These are phyloP conservation scores for Penicillium pancosmium DNA, from an alignment of 495 filamentous ascomycete species.

Conservation along the genomic window DNA sequence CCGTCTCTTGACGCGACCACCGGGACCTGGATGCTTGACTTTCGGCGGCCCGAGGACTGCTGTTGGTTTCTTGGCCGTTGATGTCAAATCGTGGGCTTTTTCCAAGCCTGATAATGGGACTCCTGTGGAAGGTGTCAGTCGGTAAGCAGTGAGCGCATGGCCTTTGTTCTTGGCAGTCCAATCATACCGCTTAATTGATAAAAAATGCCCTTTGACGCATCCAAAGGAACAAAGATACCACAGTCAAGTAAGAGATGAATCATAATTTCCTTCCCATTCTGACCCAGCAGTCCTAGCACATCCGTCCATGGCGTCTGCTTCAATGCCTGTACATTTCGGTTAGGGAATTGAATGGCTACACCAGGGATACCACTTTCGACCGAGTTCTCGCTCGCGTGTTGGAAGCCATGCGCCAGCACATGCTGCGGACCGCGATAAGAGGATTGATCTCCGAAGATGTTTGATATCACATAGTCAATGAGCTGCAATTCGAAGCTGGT, in stretches of 20 bases:
- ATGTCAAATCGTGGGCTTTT: slow-evolving; percentile 18
- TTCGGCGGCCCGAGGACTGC: not conserved
- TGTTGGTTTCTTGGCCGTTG: not conserved
- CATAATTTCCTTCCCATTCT: slow-evolving; percentile 81
- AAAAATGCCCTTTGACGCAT: slow-evolving; percentile 61
- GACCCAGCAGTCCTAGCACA: slow-evolving; percentile 69
- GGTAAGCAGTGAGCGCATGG: not conserved
- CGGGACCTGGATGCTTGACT: slow-evolving; percentile 3
- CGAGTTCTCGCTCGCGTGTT: slow-evolving; percentile 40
- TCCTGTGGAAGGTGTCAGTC: slow-evolving; percentile 32
- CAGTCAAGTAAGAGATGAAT: slow-evolving; percentile 76
- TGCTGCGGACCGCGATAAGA: slow-evolving; percentile 63
- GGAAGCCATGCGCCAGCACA: slow-evolving; percentile 78
- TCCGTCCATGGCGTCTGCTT: slow-evolving; percentile 74
- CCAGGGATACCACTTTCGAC: slow-evolving; percentile 53
- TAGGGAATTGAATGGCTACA: slow-evolving; percentile 59
- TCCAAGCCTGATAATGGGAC: slow-evolving; percentile 50
- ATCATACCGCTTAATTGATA: slow-evolving; percentile 77
- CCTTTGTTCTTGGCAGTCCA: not conserved
- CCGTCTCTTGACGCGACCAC: slow-evolving; percentile 1
- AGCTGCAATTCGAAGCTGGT: slow-evolving; percentile 56
- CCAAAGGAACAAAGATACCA: slow-evolving; percentile 71
- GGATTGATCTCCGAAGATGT: slow-evolving; percentile 64
- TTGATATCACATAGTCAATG: slow-evolving; percentile 80
- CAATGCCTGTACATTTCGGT: slow-evolving; percentile 68